Conservation (phyloP, 176 grass and related monocot species). For the Poa annua region DNA sequence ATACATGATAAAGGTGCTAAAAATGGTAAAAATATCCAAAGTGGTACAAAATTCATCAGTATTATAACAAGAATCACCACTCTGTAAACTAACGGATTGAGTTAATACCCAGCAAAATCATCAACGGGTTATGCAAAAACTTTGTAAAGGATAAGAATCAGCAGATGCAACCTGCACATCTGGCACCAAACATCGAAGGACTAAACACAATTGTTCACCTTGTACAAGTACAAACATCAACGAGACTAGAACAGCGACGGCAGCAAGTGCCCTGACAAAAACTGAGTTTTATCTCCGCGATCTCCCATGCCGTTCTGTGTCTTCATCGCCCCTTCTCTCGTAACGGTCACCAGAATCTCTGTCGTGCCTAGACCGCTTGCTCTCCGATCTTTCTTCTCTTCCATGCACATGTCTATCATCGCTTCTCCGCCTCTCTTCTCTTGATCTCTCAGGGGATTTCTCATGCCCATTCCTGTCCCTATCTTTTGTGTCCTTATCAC, state of each 20-base stretch:
- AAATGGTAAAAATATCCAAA: not conserved
- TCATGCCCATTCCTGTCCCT: conserved; percentile 23
- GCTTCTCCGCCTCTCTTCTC: conserved; percentile 34
- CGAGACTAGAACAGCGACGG: not conserved
- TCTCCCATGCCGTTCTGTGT: not conserved
- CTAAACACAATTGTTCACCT: not conserved
- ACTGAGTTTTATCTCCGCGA: not conserved
- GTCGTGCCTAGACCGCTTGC: conserved; percentile 25
- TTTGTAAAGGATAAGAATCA: not conserved
- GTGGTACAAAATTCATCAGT: not conserved
- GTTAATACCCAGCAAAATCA: not conserved
- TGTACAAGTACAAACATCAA: conserved; percentile 38
- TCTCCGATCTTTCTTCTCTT: conserved; percentile 51
- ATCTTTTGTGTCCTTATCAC: conserved; percentile 36
- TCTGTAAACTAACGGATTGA: not conserved
- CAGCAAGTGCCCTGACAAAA: not conserved
- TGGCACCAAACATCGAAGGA: not conserved
- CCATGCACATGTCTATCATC: conserved; percentile 27
- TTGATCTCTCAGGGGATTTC: conserved; percentile 48
- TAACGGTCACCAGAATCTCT: conserved; percentile 26
- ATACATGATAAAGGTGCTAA: not conserved
- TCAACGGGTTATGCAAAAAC: not conserved
- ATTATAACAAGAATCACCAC: not conserved
- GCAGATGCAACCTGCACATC: not conserved
- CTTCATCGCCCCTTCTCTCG: conserved; percentile 30